These are phyloP conservation scores for Ceratocystis lukuohia DNA, from an alignment of 2,329 filamentous ascomycete species.

Conservation along the genomic window DNA sequence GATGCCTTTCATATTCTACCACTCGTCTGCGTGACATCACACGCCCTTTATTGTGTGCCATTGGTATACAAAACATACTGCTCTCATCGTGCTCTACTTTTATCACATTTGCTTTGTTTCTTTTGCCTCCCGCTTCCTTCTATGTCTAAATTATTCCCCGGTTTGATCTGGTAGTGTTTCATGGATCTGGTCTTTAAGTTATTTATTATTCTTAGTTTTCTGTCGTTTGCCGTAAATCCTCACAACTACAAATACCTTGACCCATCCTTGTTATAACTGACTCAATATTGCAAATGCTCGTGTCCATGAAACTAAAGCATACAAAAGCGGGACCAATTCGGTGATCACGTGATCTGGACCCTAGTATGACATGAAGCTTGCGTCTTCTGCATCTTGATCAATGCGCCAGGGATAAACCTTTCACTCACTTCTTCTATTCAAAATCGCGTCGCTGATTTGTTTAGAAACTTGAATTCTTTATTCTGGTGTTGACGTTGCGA, in stretches of 20 bases:
- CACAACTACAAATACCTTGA: background rate
- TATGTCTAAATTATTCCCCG: background rate
- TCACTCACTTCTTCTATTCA: background rate
- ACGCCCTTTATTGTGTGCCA: background rate
- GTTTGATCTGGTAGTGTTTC: background rate
- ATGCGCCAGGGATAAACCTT: slow-evolving; percentile 1
- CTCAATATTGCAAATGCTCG: background rate
- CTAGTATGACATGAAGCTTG: background rate
- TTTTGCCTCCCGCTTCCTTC: background rate
- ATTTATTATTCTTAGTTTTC: background rate
- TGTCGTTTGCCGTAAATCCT: background rate
- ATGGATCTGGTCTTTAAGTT: background rate
- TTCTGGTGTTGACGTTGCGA: too few species aligned
- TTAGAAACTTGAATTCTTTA: too few species aligned
- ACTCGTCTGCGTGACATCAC: background rate
- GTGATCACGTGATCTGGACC: background rate
- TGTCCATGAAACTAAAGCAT: background rate
- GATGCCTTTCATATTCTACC: background rate
- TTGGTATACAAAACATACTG: background rate
- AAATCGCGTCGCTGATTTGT: background rate
- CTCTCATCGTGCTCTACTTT: background rate
- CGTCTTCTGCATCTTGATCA: background rate
- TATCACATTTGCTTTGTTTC: background rate
- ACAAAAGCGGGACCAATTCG: background rate
- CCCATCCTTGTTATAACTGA: background rate